Evolutionary conservation across 2,329 filamentous ascomycete species (phyloP).

Genomic region (Cladosporium phlei): DNA sequence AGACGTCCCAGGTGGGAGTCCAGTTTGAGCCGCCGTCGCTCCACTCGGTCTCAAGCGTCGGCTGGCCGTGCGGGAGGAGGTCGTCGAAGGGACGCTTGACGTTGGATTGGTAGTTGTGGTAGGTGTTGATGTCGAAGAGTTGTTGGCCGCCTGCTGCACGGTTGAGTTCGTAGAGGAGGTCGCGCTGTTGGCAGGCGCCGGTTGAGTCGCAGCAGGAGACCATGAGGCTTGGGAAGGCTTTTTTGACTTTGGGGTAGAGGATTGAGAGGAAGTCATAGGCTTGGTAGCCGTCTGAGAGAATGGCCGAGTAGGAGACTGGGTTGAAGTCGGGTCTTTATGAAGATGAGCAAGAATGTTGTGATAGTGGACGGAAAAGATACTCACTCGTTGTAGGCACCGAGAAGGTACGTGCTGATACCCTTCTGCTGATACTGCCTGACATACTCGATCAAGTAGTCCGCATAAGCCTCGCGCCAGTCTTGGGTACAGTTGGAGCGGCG

Average conservation of each 20-base stretch:
- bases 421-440: slow-evolving; percentile 44
- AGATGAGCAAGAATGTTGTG: no score
- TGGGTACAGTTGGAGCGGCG: slow-evolving; percentile 20
- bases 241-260: slow-evolving; percentile 21
- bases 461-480: slow-evolving; percentile 46
- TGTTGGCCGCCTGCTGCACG: slow-evolving; percentile 14
- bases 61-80: slow-evolving; percentile 13
- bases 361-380: background rate
- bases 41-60: slow-evolving; percentile 23
- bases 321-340: slow-evolving; percentile 21
- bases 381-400: slow-evolving; percentile 18
- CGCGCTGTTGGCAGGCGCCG: slow-evolving; percentile 20
- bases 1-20: slow-evolving; percentile 19
- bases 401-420: slow-evolving; percentile 33
- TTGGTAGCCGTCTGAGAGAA: slow-evolving; percentile 23
- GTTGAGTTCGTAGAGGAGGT: slow-evolving; percentile 19
- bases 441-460: slow-evolving; percentile 47
- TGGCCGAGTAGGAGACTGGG: slow-evolving; percentile 20
- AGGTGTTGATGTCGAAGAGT: slow-evolving; percentile 22
- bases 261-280: slow-evolving; percentile 22
- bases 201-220: slow-evolving; percentile 23
- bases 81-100: slow-evolving; percentile 18
- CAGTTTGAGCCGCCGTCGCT: slow-evolving; percentile 16
- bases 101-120: slow-evolving; percentile 24
- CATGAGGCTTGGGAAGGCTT: slow-evolving; percentile 18